A percentile compares a stretch with the other conserved stretches of the same genome.
phyloP scores from a whole-genome alignment of 73 alveolate species.

The Stentor coeruleus region DNA sequence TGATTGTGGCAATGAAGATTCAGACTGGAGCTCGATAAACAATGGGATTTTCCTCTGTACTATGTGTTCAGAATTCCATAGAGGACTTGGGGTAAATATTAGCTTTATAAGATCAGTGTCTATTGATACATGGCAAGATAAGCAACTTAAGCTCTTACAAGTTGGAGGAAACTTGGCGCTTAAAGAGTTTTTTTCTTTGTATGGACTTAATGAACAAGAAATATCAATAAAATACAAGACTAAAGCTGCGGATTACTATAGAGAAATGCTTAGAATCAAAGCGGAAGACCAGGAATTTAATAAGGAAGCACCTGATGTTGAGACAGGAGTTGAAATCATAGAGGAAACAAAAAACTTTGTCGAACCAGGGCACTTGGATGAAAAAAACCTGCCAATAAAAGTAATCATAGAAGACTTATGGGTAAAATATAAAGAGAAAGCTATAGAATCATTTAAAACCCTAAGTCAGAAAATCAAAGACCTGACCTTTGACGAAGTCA shows the following conservation, averaged over 20 bases:
- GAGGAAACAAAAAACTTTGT: background rate
- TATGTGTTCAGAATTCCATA: constrained; percentile 4
- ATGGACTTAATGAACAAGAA: background rate
- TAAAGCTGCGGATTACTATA: background rate
- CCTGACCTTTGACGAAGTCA: background rate
- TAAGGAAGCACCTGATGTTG: background rate
- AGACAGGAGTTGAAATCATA: background rate
- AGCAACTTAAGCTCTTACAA: constrained; percentile 76
- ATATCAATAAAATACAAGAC: background rate
- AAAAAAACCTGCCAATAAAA: background rate
- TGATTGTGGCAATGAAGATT: background rate
- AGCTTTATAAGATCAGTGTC: constrained; percentile 76
- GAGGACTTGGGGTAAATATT: constrained; percentile 69
- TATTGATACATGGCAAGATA: constrained; percentile 85
- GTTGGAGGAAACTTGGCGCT: constrained; percentile 87
- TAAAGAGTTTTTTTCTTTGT: constrained; percentile 39
- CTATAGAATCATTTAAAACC: no score
- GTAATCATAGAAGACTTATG: background rate
- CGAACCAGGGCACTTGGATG: background rate
- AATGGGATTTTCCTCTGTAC: constrained; percentile 6
- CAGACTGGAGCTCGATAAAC: background rate
- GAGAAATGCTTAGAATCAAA: background rate
- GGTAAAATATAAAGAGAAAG: background rate
- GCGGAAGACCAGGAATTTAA: background rate
- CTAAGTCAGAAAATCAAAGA: background rate